Evolutionary conservation across 768 basidiomycete genomes (phyloP).

Genomic region (Trametes maxima): DNA sequence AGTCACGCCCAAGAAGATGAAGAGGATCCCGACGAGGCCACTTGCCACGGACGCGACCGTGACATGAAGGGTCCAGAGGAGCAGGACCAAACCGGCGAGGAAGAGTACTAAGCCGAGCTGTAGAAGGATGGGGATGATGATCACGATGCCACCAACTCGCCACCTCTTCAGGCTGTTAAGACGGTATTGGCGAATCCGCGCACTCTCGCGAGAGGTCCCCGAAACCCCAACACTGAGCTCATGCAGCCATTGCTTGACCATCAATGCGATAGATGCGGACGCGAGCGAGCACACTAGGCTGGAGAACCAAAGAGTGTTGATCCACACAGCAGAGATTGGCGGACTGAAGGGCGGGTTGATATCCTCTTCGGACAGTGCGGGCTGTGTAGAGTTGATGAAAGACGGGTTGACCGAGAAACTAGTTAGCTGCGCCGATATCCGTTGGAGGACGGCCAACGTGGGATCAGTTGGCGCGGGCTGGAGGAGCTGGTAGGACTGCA

Average conservation of each 20-base stretch:
- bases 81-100: constrained; percentile 24
- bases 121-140: constrained; percentile 25
- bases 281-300: constrained; percentile 30
- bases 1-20: constrained; percentile 22
- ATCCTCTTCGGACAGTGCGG: neutral
- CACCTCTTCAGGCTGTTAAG: constrained; percentile 26
- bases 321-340: constrained; percentile 11
- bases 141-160: constrained; percentile 28
- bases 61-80: constrained; percentile 25
- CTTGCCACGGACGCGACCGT: constrained; percentile 22
- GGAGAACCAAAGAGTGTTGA: constrained; percentile 31
- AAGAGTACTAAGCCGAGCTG: constrained; percentile 22
- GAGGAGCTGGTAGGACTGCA: constrained; percentile 23
- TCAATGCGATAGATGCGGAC: constrained; percentile 28
- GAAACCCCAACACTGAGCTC: constrained; percentile 25
- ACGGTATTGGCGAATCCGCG: constrained; percentile 30
- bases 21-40: constrained; percentile 10
- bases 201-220: constrained; percentile 27
- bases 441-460: constrained; percentile 7
- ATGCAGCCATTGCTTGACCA: constrained; percentile 34
- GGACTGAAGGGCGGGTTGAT: constrained; percentile 4
- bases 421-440: constrained; percentile 16
- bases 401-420: constrained; percentile 7
- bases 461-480: constrained; percentile 9
- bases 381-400: constrained; percentile 13